Percentiles rank a stretch among this genome's conserved stretches.
Evolutionary conservation across 768 basidiomycete genomes (phyloP).

Genomic region (Cyclocybe cylindracea): DNA sequence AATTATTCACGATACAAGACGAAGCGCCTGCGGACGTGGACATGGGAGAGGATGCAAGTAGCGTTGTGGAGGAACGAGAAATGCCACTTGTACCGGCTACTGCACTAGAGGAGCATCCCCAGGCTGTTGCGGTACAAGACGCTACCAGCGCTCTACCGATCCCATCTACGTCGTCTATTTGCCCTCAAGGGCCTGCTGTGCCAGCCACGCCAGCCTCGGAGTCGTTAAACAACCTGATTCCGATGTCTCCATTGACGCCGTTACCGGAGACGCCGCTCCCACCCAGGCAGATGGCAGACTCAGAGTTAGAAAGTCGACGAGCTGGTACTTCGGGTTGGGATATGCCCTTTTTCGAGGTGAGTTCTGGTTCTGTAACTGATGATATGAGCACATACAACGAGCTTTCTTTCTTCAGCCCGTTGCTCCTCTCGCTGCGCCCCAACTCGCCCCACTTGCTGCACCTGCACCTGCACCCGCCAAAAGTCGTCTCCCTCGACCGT

Average conservation of each 20-base stretch:
- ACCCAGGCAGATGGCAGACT: slow-evolving; percentile 8
- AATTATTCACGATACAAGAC: slow-evolving; percentile 26
- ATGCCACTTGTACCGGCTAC: slow-evolving; percentile 3
- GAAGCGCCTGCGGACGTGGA: slow-evolving; percentile 20
- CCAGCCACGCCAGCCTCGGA: slow-evolving; percentile 18
- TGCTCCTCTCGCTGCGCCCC: slow-evolving; percentile 6
- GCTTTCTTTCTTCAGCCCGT: background rate
- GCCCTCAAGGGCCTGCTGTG: slow-evolving; percentile 1
- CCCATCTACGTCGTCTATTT: background rate
- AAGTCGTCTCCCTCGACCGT: slow-evolving; percentile 36
- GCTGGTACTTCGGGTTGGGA: slow-evolving; percentile 22
- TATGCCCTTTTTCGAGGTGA: slow-evolving; percentile 19
- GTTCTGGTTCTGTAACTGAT: slow-evolving; percentile 1
- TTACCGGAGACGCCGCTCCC: slow-evolving; percentile 47
- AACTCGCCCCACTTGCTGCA: slow-evolving; percentile 11
- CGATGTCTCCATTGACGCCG: slow-evolving; percentile 48
- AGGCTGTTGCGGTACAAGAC: background rate
- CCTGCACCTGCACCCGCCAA: slow-evolving; percentile 19
- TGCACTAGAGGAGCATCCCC: background rate
- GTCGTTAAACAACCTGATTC: slow-evolving; percentile 18
- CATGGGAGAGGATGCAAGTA: slow-evolving; percentile 17
- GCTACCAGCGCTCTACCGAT: slow-evolving; percentile 3
- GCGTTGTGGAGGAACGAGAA: slow-evolving; percentile 25
- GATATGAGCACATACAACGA: background rate
- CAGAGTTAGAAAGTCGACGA: slow-evolving; percentile 20